These are phyloP conservation scores for Botrytis byssoidea DNA, from an alignment of 2,329 filamentous ascomycete species.

Conservation along the genomic window DNA sequence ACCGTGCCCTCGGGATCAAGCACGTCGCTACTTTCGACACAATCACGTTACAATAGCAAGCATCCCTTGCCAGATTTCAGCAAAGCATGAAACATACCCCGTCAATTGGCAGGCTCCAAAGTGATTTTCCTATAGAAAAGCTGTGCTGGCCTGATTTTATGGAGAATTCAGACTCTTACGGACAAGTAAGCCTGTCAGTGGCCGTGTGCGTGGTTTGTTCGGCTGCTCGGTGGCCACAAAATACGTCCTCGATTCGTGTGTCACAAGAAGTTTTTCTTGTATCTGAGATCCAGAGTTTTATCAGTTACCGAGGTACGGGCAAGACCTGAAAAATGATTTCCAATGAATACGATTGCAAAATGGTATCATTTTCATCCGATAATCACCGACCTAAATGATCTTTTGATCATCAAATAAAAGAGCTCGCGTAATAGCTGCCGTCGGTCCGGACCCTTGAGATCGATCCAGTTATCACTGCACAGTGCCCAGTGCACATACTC, in stretches of 20 bases:
- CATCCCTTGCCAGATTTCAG: background rate
- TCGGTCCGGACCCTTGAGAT: slow-evolving; percentile 13
- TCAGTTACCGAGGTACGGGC: background rate
- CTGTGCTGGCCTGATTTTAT: background rate
- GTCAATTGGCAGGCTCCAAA: slow-evolving; percentile 4
- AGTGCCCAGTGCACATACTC: slow-evolving; percentile 8
- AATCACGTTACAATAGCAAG: slow-evolving; percentile 5
- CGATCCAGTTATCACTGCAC: background rate
- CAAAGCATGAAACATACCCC: slow-evolving; percentile 14
- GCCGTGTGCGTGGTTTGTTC: background rate
- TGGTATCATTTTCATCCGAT: background rate
- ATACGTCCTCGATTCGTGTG: background rate
- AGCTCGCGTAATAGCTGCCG: background rate
- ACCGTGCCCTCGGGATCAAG: slow-evolving; percentile 17
- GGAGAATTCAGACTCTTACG: background rate
- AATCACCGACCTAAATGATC: slow-evolving; percentile 1
- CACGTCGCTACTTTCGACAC: slow-evolving; percentile 11
- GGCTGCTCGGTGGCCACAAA: slow-evolving; percentile 9
- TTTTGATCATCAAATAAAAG: slow-evolving; percentile 13
- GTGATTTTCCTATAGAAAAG: background rate
- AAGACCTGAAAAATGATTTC: background rate
- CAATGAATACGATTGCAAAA: background rate
- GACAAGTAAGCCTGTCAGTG: background rate
- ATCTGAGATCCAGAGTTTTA: background rate
- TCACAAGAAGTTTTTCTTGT: slow-evolving; percentile 9